Conservation (phyloP, 441 rosid species). For the Arabidopsis lyrata region DNA sequence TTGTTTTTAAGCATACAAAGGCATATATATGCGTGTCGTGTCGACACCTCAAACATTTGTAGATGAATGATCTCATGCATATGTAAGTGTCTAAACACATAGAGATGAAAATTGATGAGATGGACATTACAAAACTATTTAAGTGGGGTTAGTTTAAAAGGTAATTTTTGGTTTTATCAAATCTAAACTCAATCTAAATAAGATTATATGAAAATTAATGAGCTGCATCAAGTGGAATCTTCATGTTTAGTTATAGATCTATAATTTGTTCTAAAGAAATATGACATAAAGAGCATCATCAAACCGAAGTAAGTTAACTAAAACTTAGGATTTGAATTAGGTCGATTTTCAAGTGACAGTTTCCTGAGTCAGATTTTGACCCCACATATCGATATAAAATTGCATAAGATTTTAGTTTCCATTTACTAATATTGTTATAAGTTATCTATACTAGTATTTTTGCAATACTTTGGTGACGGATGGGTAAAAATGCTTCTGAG, state of each 20-base stretch:
- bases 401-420: constrained; percentile 27
- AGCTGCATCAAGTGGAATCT: background rate
- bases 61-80: constrained; percentile 20
- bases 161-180: background rate
- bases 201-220: constrained; percentile 3
- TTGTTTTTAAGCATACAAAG: constrained; percentile 9
- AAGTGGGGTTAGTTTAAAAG: background rate
- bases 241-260: background rate
- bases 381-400: constrained; percentile 25
- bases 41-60: constrained; percentile 15
- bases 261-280: background rate
- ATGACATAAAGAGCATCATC: background rate
- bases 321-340: background rate
- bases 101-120: background rate
- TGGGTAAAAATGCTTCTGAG: too few species aligned
- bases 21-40: constrained; percentile 25
- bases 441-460: too few species aligned
- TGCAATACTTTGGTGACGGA: too few species aligned
- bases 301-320: background rate
- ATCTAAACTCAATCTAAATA: background rate
- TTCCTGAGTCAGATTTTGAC: constrained; percentile 40
- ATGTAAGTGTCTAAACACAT: constrained; percentile 19
- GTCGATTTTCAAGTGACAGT: constrained; percentile 40
- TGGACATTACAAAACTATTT: background rate
- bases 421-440: constrained; percentile 26